phyloP scores from a whole-genome alignment of 2,329 filamentous ascomycete species.

The Lecanicillium sp. region DNA sequence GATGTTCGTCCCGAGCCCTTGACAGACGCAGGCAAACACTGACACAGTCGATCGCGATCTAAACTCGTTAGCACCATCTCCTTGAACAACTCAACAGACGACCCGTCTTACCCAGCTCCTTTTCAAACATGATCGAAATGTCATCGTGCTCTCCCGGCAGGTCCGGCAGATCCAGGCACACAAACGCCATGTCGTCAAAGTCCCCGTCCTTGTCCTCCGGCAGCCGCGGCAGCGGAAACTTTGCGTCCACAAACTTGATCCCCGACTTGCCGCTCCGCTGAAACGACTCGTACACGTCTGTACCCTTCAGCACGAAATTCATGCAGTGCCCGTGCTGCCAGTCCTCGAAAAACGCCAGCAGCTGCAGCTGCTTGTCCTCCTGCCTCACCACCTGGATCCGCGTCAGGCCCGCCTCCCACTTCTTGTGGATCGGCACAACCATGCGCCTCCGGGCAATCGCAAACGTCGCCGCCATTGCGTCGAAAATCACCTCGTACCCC shows the following conservation, averaged over 20 bases:
- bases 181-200: conserved; percentile 61
- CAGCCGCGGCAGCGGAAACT: conserved; percentile 73
- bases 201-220: conserved; percentile 44
- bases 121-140: conserved; percentile 79
- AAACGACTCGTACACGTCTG: conserved; percentile 73
- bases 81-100: neutral
- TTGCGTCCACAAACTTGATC: conserved; percentile 79
- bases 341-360: conserved; percentile 82
- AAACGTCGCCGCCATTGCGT: conserved; percentile 66
- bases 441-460: conserved; percentile 78
- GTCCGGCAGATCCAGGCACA: conserved; percentile 81
- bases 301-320: conserved; percentile 80
- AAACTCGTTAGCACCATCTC: neutral
- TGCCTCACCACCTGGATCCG: conserved; percentile 70
- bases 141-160: conserved; percentile 91
- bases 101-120: conserved; percentile 59
- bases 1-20: conserved; percentile 39
- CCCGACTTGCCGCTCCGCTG: conserved; percentile 60
- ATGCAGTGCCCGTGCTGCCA: conserved; percentile 83
- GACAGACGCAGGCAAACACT: conserved; percentile 50
- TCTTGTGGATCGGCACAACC: conserved; percentile 91
- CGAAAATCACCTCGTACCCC: conserved; percentile 70
- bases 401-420: conserved; percentile 79
- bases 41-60: conserved; percentile 50
- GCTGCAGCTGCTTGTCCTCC: conserved; percentile 67